Base-by-base conservation (phyloP, 495 filamentous ascomycete genomes). In the Aspergillus mulundensis region DNA sequence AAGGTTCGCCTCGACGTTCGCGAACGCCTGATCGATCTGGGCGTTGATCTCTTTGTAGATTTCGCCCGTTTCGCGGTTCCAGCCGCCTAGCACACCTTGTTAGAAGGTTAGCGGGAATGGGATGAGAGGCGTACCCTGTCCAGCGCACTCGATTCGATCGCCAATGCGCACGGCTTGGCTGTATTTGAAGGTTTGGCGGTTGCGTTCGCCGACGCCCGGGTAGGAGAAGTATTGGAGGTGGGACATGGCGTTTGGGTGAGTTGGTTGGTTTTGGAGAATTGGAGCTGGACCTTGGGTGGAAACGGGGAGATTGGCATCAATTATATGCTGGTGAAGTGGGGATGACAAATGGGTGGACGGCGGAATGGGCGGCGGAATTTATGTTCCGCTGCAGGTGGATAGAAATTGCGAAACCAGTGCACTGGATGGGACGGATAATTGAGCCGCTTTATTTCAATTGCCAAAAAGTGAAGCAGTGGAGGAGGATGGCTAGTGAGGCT, bases 121-220 rank as follows among this genome's bases (percentile, higher is more conserved):
- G n/a, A n/a, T n/a, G 18, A 46, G 28, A 16, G 18, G 40, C 18
- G 18, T 63, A 78, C 78, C 79, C 76, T 85, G 81, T 14, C 81
- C 82, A 3, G 81, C 58, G 42, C 70, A 72, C 61, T 81, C 74
- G 36, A 85, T 82, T 0, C 67, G 65, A 53, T 84, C 71, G 15
- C 74, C 80, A 18, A 84, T 66, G 8, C 80, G 71, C 7, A 80
- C 76, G 10, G 81, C 78, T 61, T 84, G 81, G 63, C 67, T 78
- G 63, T 83, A 85, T 28, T 60, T 48, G 62, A 73, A 69, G 1
- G 63, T 58, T 48, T 77, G 47, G 7, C 61, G 57, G 16, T 68
- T 66, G 20, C 43, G 55, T 39, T 75, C 61, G 14, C 81, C 79
- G 1, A 70, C 52, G 34, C 73, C 74, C 1, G 70, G 53, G 62